Percentiles rank a stretch among this genome's conserved stretches.
phyloP scores from a whole-genome alignment of 805 yeast species.

The Pichia cephalocereana region DNA sequence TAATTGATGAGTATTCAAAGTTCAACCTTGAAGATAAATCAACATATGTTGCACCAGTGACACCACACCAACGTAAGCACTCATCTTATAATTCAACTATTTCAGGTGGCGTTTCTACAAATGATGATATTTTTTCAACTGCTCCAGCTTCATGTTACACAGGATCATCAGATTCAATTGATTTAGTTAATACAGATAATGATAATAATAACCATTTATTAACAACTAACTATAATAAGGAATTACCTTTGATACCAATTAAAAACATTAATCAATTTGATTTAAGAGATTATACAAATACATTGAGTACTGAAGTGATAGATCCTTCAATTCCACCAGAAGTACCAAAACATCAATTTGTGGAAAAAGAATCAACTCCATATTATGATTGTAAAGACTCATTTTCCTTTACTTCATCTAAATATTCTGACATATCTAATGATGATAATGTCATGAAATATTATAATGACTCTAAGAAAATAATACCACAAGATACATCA shows the following conservation, averaged over 20 bases:
- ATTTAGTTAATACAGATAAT: background rate
- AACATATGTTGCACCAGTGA: background rate
- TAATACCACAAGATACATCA: slow-evolving; percentile 17
- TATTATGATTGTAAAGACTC: slow-evolving; percentile 2
- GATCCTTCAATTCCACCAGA: slow-evolving; percentile 5
- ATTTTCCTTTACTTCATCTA: slow-evolving; percentile 1
- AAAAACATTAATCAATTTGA: slow-evolving; percentile 15
- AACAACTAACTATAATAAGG: slow-evolving; percentile 1
- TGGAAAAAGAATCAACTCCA: background rate
- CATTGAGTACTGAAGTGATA: slow-evolving; percentile 1
- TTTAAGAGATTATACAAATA: slow-evolving; percentile 14
- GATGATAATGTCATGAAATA: background rate
- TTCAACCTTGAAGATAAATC: background rate
- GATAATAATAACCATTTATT: background rate
- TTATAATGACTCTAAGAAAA: background rate
- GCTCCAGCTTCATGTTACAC: background rate
- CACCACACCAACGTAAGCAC: background rate
- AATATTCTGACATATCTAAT: background rate
- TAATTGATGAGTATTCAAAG: slow-evolving; percentile 1
- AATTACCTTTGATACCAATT: slow-evolving; percentile 17
- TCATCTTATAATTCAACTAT: background rate
- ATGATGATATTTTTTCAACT: background rate
- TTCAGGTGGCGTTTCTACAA: background rate
- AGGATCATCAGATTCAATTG: slow-evolving; percentile 3
- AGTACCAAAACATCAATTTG: slow-evolving; percentile 3